Conservation (phyloP, 2,329 filamentous ascomycete genomes). For the Sclerotinia borealis region DNA sequence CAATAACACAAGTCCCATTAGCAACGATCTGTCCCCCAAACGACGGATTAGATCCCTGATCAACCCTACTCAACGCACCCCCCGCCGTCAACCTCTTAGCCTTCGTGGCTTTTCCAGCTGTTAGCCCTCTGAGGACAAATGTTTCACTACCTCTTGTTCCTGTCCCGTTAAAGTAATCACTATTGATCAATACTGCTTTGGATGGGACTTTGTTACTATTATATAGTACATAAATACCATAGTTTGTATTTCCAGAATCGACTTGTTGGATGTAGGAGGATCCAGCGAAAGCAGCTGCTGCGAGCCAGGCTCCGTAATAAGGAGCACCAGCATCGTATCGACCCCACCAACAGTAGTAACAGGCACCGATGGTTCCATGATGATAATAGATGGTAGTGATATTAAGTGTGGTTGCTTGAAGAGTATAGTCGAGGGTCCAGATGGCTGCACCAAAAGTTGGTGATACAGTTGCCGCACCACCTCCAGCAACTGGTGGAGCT, state of each 20-base stretch:
- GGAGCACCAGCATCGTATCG: constrained; percentile 24
- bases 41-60: constrained; percentile 38
- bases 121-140: constrained; percentile 23
- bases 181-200: constrained; percentile 26
- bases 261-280: constrained; percentile 23
- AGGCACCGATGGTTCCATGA: constrained; percentile 27
- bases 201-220: constrained; percentile 14
- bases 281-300: constrained; percentile 24
- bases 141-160: constrained; percentile 20
- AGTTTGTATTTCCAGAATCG: constrained; percentile 20
- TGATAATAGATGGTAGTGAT: constrained; percentile 29
- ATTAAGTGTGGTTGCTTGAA: constrained; percentile 18
- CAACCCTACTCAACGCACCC: constrained; percentile 39
- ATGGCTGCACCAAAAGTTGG: constrained; percentile 28
- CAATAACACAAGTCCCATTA: constrained; percentile 40
- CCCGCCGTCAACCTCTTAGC: constrained; percentile 35
- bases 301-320: constrained; percentile 29
- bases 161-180: constrained; percentile 23
- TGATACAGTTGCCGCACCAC: constrained; percentile 24
- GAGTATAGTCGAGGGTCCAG: constrained; percentile 28
- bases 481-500: constrained; percentile 20
- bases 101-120: constrained; percentile 11
- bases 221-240: constrained; percentile 26
- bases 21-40: constrained; percentile 43
- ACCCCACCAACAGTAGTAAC: constrained; percentile 33